Conservation (phyloP, 2,329 filamentous ascomycete species). For the Teratosphaeria zuluensis region DNA sequence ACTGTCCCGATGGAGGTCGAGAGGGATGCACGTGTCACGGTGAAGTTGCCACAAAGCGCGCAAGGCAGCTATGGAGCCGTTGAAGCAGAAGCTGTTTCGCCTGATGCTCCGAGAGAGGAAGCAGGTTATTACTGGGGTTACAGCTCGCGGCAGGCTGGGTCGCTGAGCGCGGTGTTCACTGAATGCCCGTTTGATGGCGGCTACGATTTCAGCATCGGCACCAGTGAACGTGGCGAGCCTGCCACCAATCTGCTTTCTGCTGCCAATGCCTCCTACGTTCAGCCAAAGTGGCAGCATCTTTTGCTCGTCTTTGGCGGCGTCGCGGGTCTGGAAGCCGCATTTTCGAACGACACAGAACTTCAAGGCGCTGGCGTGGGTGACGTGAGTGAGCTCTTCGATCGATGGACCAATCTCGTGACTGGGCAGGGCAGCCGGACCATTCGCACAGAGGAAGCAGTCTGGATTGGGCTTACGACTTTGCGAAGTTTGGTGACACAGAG, state of each 20-base stretch:
- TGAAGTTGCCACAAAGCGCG: slow-evolving; percentile 46
- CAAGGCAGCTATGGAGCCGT: slow-evolving; percentile 13
- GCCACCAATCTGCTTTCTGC: slow-evolving; percentile 25
- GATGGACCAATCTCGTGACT: slow-evolving; percentile 73
- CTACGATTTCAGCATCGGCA: slow-evolving; percentile 76
- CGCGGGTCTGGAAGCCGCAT: slow-evolving; percentile 66
- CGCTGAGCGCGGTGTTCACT: slow-evolving; percentile 65
- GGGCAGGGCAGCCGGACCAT: slow-evolving; percentile 75
- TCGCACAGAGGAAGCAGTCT: slow-evolving; percentile 72
- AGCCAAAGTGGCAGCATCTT: slow-evolving; percentile 49
- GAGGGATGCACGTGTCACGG: slow-evolving; percentile 61
- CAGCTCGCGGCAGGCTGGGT: slow-evolving; percentile 54
- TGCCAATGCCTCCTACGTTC: slow-evolving; percentile 39
- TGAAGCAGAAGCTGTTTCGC: slow-evolving; percentile 53
- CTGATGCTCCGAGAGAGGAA: slow-evolving; percentile 60
- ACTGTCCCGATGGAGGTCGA: slow-evolving; percentile 54
- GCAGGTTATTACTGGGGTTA: slow-evolving; percentile 85
- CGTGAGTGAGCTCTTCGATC: slow-evolving; percentile 64
- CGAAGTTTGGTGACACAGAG: slow-evolving; percentile 33
- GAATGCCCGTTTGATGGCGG: slow-evolving; percentile 65
- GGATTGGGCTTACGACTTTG: slow-evolving; percentile 63
- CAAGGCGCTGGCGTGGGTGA: slow-evolving; percentile 54
- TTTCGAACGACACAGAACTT: slow-evolving; percentile 52
- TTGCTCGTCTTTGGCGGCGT: slow-evolving; percentile 74
- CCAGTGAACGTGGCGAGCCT: slow-evolving; percentile 60